Evolutionary conservation across 768 basidiomycete genomes (phyloP).

Genomic region (Tremella mesenterica): DNA sequence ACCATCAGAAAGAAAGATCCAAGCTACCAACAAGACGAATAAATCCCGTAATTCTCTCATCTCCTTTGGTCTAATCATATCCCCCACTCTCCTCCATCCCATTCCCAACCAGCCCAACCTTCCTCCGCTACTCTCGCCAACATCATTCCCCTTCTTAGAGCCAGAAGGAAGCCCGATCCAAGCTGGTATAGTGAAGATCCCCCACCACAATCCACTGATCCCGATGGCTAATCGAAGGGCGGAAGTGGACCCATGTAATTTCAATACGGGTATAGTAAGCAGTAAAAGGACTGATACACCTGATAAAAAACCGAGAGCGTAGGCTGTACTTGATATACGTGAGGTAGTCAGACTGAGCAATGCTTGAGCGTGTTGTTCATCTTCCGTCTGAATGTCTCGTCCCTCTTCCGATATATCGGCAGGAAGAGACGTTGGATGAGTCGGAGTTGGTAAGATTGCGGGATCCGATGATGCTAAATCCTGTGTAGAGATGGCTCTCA

Average conservation of each 20-base stretch:
- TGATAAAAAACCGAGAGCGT: slow-evolving; percentile 74
- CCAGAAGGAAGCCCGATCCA: slow-evolving; percentile 61
- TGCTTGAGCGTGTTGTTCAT: slow-evolving; percentile 50
- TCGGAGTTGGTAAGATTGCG: too few relatives aligned
- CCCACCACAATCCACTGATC: slow-evolving; percentile 82
- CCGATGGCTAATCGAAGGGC: slow-evolving; percentile 75
- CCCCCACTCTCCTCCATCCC: slow-evolving; percentile 70
- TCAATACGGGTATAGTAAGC: slow-evolving; percentile 58
- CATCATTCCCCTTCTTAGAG: slow-evolving; percentile 1
- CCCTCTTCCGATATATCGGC: too few relatives aligned
- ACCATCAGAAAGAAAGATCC: slow-evolving; percentile 93
- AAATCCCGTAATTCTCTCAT: slow-evolving; percentile 69
- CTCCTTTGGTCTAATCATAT: slow-evolving; percentile 65
- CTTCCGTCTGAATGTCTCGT: background rate
- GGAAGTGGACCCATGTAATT: slow-evolving; percentile 64
- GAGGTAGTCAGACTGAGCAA: slow-evolving; percentile 64
- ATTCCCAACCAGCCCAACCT: slow-evolving; percentile 39
- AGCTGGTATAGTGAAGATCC: slow-evolving; percentile 67
- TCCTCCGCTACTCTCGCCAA: background rate
- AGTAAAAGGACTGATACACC: slow-evolving; percentile 62
- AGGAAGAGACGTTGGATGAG: background rate
- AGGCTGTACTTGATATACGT: slow-evolving; percentile 73
- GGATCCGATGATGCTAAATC: slow-evolving; percentile 15
- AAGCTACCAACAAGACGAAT: slow-evolving; percentile 81
- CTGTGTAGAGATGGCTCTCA: slow-evolving; percentile 18